phyloP scores from a whole-genome alignment of 768 basidiomycete genomes.

The Coprinopsis cinerea region DNA sequence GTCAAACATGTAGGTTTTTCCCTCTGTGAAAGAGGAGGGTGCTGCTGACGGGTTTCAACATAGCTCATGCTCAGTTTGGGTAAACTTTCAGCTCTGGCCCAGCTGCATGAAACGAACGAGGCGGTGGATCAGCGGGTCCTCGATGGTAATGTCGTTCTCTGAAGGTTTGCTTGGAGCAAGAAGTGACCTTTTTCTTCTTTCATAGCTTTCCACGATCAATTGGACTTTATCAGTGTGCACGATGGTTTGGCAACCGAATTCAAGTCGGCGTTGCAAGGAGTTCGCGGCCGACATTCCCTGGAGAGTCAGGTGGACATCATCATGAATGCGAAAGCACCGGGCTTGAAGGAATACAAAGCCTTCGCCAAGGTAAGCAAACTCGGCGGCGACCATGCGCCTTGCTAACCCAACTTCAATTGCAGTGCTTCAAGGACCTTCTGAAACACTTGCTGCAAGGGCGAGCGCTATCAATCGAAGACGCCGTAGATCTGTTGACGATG shows the following conservation, averaged over 20 bases:
- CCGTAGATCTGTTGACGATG: constrained; percentile 77
- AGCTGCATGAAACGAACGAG: constrained; percentile 56
- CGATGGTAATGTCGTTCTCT: constrained; percentile 38
- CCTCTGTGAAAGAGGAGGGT: not conserved
- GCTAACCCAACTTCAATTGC: not conserved
- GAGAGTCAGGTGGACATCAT: constrained; percentile 68
- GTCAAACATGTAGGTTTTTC: constrained; percentile 65
- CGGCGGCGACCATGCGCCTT: not conserved
- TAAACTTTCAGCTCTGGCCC: constrained; percentile 78
- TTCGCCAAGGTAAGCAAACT: constrained; percentile 41
- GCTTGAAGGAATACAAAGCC: constrained; percentile 40
- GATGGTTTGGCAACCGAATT: constrained; percentile 62
- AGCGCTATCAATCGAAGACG: constrained; percentile 70
- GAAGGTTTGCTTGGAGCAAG: not conserved
- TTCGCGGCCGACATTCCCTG: constrained; percentile 56
- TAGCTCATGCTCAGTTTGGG: constrained; percentile 90
- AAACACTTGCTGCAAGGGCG: constrained; percentile 69
- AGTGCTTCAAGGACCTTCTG: constrained; percentile 70
- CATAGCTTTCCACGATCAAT: constrained; percentile 75
- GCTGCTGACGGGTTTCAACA: not conserved
- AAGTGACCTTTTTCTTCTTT: no score
- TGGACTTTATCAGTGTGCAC: constrained; percentile 87
- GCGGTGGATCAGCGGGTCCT: constrained; percentile 44
- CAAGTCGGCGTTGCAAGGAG: constrained; percentile 36
- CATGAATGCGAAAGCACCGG: constrained; percentile 45